phyloP scores from a whole-genome alignment of 768 basidiomycete genomes.

The Kwoniella newhampshirensis region DNA sequence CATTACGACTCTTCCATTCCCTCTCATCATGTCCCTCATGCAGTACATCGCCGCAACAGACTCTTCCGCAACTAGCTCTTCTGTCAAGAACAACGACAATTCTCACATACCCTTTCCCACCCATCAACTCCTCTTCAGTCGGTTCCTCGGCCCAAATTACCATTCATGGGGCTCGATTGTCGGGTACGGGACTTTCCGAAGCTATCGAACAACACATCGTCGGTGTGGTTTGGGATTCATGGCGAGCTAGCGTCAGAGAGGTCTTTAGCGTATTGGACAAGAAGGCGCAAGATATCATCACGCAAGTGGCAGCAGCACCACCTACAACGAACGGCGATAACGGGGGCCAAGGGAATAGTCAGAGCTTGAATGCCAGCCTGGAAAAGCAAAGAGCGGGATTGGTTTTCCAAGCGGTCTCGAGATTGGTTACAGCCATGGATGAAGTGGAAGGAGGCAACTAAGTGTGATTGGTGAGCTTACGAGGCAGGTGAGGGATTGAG shows the following conservation, averaged over 20 bases:
- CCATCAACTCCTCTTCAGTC: constrained; percentile 33
- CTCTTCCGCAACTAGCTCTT: constrained; percentile 48
- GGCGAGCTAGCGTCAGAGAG: constrained; percentile 44
- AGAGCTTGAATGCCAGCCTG: constrained; percentile 5
- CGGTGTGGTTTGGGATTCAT: constrained; percentile 46
- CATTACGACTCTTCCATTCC: constrained; percentile 41
- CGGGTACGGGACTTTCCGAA: constrained; percentile 43
- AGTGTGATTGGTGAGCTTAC: background rate
- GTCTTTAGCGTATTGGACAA: constrained; percentile 39
- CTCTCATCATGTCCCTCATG: constrained; percentile 37
- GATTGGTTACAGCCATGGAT: constrained; percentile 48
- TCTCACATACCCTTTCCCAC: constrained; percentile 48
- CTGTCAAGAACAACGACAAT: constrained; percentile 45
- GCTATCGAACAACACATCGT: constrained; percentile 50
- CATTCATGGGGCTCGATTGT: constrained; percentile 44
- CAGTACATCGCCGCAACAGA: constrained; percentile 40
- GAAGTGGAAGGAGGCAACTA: constrained; percentile 40
- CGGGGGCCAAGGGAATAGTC: background rate
- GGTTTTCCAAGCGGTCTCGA: constrained; percentile 48
- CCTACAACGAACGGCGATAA: constrained; percentile 1
- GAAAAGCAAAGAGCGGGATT: constrained; percentile 49
- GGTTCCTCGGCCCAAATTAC: constrained; percentile 40
- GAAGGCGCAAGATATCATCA: constrained; percentile 47
- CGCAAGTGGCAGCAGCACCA: constrained; percentile 1
- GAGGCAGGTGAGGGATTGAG: background rate